These are phyloP conservation scores for Coniella lustricola DNA, from an alignment of 2,329 filamentous ascomycete genomes.

Conservation along the genomic window DNA sequence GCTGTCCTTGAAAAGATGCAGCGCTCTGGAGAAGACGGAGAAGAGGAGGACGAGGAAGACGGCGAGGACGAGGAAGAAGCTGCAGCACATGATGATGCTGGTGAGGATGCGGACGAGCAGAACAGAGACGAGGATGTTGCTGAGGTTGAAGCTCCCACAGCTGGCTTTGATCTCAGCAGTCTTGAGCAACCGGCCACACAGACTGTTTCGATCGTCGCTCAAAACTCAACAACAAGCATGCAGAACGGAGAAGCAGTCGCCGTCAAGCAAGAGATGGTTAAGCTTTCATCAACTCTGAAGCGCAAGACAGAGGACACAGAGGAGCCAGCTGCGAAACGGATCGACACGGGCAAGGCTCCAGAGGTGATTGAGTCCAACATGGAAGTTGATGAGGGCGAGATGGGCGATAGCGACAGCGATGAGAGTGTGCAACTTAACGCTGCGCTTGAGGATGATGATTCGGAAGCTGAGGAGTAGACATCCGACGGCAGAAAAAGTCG, in stretches of 20 bases:
- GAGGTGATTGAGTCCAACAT: slow-evolving; percentile 9
- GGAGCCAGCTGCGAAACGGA: slow-evolving; percentile 19
- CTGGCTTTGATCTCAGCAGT: slow-evolving; percentile 8
- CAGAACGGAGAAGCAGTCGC: background rate
- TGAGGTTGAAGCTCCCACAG: slow-evolving; percentile 9
- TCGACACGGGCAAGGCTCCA: slow-evolving; percentile 17
- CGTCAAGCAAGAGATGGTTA: slow-evolving; percentile 3
- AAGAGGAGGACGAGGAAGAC: slow-evolving; percentile 25
- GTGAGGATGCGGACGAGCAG: slow-evolving; percentile 23
- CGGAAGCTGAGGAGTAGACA: slow-evolving; percentile 33
- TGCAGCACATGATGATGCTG: slow-evolving; percentile 22
- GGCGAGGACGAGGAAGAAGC: slow-evolving; percentile 28
- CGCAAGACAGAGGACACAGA: slow-evolving; percentile 37
- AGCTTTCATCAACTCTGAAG: slow-evolving; percentile 27
- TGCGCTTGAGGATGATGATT: slow-evolving; percentile 48
- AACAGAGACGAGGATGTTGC: slow-evolving; percentile 18
- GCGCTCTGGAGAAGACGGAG: slow-evolving; percentile 23
- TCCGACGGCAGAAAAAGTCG: too few species aligned
- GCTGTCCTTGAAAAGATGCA: slow-evolving; percentile 23
- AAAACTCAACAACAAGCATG: background rate
- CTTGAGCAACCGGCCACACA: background rate
- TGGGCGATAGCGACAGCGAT: slow-evolving; percentile 37
- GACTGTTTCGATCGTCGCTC: background rate
- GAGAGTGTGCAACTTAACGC: slow-evolving; percentile 54
- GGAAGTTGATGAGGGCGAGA: slow-evolving; percentile 11